These are phyloP conservation scores for Carnegiea gigantea DNA, from an alignment of 179 eudicot genomes.

Conservation along the genomic window DNA sequence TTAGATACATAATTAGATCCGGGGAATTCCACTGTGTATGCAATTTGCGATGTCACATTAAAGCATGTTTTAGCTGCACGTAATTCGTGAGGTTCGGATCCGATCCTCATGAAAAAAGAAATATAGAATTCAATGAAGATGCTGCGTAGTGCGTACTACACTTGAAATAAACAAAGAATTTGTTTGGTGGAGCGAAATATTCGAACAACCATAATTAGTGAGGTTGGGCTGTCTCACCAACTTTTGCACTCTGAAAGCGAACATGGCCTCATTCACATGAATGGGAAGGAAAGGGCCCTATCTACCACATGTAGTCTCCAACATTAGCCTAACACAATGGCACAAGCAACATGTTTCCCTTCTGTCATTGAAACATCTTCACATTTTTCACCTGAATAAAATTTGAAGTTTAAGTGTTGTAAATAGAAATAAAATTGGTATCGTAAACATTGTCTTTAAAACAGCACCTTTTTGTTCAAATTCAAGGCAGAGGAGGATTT, in stretches of 20 bases:
- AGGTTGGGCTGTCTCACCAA: conserved; percentile 18
- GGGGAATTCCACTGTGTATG: too few relatives aligned
- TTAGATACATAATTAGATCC: too few relatives aligned
- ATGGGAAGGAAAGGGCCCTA: background rate
- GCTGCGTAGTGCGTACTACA: background rate
- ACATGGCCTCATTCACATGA: conserved; percentile 31
- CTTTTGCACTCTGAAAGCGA: conserved; percentile 37
- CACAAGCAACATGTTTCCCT: conserved; percentile 16
- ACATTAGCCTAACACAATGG: background rate
- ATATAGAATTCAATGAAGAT: conserved; percentile 1
- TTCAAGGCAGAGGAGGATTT: too few relatives aligned
- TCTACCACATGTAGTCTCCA: conserved; percentile 12
- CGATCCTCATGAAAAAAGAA: conserved; percentile 15
- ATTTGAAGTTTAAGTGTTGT: too few relatives aligned
- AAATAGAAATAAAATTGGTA: too few relatives aligned
- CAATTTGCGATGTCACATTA: background rate
- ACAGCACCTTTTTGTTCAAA: too few relatives aligned
- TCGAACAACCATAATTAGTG: background rate
- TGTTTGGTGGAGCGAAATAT: background rate
- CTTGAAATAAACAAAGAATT: background rate
- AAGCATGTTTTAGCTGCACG: conserved; percentile 13
- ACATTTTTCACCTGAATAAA: too few relatives aligned
- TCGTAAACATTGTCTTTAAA: too few relatives aligned
- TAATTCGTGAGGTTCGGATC: background rate
- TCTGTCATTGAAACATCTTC: background rate